phyloP scores from a whole-genome alignment of 2,329 filamentous ascomycete species.

The Acephala macrosclerotiorum region DNA sequence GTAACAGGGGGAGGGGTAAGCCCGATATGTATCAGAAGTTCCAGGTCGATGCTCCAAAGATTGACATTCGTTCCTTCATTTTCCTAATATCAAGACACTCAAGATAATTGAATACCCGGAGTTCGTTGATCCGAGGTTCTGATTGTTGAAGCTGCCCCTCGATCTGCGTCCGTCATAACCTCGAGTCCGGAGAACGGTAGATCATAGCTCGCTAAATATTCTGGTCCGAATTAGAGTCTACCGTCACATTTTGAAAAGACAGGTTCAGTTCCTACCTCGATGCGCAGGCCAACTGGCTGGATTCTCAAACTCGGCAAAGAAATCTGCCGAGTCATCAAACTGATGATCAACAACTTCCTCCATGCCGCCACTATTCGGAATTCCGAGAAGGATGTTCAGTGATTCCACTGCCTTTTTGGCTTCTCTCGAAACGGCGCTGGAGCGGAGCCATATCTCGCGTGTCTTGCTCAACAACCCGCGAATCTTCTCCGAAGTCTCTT shows the following conservation, averaged over 20 bases:
- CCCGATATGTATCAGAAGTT: too few relatives aligned
- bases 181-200: background rate
- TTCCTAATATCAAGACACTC: too few relatives aligned
- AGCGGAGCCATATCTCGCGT: slow-evolving; percentile 18
- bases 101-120: too few relatives aligned
- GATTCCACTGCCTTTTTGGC: slow-evolving; percentile 22
- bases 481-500: slow-evolving; percentile 6
- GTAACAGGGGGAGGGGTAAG: too few relatives aligned
- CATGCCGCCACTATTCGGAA: background rate
- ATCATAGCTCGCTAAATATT: background rate
- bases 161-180: background rate
- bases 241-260: background rate
- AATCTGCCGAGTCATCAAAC: background rate
- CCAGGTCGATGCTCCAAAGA: too few relatives aligned
- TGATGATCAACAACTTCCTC: background rate
- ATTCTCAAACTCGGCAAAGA: background rate
- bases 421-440: slow-evolving; percentile 17
- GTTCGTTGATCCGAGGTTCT: too few relatives aligned
- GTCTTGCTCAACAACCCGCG: slow-evolving; percentile 10
- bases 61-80: too few relatives aligned
- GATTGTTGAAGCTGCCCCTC: too few relatives aligned
- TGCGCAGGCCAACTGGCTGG: background rate
- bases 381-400: slow-evolving; percentile 21
- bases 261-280: background rate
- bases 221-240: background rate